Conservation (phyloP, 345 rosid genomes). For the Camelina laxa region DNA sequence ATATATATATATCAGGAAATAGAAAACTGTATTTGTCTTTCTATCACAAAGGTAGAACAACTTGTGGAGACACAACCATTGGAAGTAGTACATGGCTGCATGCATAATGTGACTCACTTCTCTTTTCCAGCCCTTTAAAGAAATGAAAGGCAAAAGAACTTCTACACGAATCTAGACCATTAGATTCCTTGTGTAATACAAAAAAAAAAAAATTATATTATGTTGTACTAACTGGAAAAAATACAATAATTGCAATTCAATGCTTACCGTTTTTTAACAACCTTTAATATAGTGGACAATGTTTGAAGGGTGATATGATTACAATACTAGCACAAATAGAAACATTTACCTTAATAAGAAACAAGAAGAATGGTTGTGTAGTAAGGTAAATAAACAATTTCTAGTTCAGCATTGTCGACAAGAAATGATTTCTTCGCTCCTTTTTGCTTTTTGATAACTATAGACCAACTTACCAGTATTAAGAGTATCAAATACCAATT, state of each 20-base stretch:
- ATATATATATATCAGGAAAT: neutral
- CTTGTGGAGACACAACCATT: slow-evolving; percentile 37
- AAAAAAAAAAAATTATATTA: neutral
- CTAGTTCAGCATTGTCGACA: neutral
- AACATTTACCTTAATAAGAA: neutral
- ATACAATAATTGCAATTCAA: neutral
- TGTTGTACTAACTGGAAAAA: neutral
- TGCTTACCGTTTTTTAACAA: neutral
- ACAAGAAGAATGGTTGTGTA: neutral
- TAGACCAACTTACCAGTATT: neutral
- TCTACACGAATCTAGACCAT: slow-evolving; percentile 30
- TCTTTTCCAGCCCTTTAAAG: slow-evolving; percentile 25
- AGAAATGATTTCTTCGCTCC: too few relatives aligned
- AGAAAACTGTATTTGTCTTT: neutral
- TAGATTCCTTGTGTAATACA: slow-evolving; percentile 1
- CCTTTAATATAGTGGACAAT: neutral
- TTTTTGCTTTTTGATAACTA: too few relatives aligned
- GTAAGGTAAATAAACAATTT: neutral
- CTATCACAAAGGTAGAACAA: slow-evolving; percentile 21
- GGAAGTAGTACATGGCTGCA: slow-evolving; percentile 29
- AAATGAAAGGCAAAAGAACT: slow-evolving; percentile 8
- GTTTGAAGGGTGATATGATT: neutral
- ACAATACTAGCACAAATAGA: neutral
- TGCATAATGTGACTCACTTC: slow-evolving; percentile 42
- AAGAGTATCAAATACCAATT: neutral